Base-by-base conservation (phyloP, 495 filamentous ascomycete species). In the Hyaloscypha bicolor region DNA sequence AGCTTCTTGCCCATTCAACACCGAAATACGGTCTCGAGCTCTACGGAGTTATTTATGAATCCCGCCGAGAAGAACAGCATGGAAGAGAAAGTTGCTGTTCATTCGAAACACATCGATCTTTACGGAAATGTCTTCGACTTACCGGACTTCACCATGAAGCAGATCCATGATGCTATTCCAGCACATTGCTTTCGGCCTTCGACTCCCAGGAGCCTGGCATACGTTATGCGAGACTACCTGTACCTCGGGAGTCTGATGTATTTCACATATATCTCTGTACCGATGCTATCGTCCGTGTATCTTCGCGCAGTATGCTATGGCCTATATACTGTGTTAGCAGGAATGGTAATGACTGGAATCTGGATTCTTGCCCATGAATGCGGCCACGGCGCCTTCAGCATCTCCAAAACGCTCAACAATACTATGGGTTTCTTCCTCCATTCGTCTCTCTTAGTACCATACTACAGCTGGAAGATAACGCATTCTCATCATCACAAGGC, bases 341-440 rank as follows among this genome's bases (percentile, higher is more conserved):
- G 68, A 88, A 81, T 87, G 29, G 81, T 89, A 62, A 84, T 83
- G 59, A 90, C 88, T n/a, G 89, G 88, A 25, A 70, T 89, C 19
- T 92, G 89, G 89, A 86, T 92, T 62, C 74, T 92, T 48, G 88
- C 88, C 0, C 89, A 91, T 71, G 89, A 92, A 74, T 91, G 87
- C 68, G 89, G 89, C 52, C 89, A 93, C 69, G 86, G 86, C 51
- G 84, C 88, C 8, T 92, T 92, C 83, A 90, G 88, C 9, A 71
- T 80, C 3, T 84, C 80, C 70, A 81, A 84, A 66, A 74, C 31
- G 30, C 76, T 91, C 42, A 92, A 92, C 69, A 83, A 89, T 67
- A 81, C 83, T 63, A 83, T 90, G 59, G 89, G 89, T 39, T 89
- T 87, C 85, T 76, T 88, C 62, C 72, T 79, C 37, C 89, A 92